Conservation (phyloP, 2,329 filamentous ascomycete species). For the Xylariaceae sp. region DNA sequence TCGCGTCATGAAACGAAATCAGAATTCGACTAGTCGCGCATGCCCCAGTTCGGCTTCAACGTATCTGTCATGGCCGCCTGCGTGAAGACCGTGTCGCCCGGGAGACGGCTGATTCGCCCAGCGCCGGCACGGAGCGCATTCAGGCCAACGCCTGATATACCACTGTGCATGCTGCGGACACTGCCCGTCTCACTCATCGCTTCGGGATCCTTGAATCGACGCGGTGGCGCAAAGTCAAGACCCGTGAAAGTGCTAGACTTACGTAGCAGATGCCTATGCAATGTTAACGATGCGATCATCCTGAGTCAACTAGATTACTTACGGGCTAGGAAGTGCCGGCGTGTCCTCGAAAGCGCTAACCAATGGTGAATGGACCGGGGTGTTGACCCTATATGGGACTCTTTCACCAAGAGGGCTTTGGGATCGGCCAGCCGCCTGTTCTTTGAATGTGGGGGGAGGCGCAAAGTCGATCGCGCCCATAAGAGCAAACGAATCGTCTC, state of each 20-base stretch:
- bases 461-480: constrained; percentile 81
- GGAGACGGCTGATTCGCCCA: constrained; percentile 85
- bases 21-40: constrained; percentile 47
- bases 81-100: constrained; percentile 81
- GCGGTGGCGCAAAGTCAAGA: constrained; percentile 81
- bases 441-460: constrained; percentile 71
- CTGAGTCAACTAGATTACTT: constrained; percentile 55
- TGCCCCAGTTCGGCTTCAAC: constrained; percentile 66
- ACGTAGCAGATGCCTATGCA: constrained; percentile 69
- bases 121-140: constrained; percentile 81
- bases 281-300: constrained; percentile 35
- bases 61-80: constrained; percentile 68
- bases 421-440: constrained; percentile 72
- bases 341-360: constrained; percentile 88
- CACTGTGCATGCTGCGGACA: constrained; percentile 76
- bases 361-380: constrained; percentile 79
- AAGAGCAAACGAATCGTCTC: constrained; percentile 78
- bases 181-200: constrained; percentile 70
- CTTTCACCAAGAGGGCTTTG: constrained; percentile 70
- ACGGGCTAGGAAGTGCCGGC: constrained; percentile 85
- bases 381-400: constrained; percentile 75
- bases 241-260: constrained; percentile 80
- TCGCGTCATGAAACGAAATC: constrained; percentile 27
- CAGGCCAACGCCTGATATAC: constrained; percentile 73
- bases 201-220: constrained; percentile 71